These are phyloP conservation scores for Papiliotrema nemorosa DNA, from an alignment of 1,284 basidiomycete species.

Conservation along the genomic window DNA sequence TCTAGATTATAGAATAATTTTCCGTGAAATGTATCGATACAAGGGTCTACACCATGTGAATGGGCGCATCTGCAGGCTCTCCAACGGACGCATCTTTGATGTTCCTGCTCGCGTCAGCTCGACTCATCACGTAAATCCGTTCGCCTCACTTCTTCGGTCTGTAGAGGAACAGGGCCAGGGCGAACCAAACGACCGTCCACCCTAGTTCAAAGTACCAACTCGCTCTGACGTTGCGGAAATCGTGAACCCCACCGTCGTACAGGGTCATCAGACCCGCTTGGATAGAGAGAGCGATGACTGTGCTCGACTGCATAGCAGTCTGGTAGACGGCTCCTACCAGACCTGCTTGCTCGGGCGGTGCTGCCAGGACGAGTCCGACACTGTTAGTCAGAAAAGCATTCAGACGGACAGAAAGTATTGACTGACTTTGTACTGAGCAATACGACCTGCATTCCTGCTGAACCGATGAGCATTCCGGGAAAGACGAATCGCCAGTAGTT, in stretches of 20 bases:
- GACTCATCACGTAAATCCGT: background rate
- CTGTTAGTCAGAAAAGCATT: constrained; percentile 10
- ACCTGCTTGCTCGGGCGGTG: constrained; percentile 35
- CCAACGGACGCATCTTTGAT: too few species aligned
- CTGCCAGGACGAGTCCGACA: constrained; percentile 3
- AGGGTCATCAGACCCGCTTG: constrained; percentile 45
- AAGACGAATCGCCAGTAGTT: constrained; percentile 15
- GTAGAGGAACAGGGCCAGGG: constrained; percentile 34
- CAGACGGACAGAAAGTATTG: background rate
- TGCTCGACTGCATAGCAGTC: constrained; percentile 40
- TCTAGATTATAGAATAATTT: too few species aligned
- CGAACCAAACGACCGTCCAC: constrained; percentile 33
- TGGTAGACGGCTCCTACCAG: constrained; percentile 45
- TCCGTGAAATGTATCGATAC: too few species aligned
- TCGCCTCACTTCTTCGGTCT: constrained; percentile 16
- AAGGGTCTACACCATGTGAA: too few species aligned
- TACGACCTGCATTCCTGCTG: constrained; percentile 9
- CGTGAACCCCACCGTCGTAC: constrained; percentile 30
- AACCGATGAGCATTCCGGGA: constrained; percentile 17
- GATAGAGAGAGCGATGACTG: constrained; percentile 38
- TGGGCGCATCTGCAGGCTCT: too few species aligned
- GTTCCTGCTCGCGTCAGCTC: too few species aligned
- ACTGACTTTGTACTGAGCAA: constrained; percentile 12
- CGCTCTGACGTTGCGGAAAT: constrained; percentile 37
- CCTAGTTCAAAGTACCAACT: constrained; percentile 44